Conservation (phyloP, 768 basidiomycete genomes). For the Steccherinum ochraceum region DNA sequence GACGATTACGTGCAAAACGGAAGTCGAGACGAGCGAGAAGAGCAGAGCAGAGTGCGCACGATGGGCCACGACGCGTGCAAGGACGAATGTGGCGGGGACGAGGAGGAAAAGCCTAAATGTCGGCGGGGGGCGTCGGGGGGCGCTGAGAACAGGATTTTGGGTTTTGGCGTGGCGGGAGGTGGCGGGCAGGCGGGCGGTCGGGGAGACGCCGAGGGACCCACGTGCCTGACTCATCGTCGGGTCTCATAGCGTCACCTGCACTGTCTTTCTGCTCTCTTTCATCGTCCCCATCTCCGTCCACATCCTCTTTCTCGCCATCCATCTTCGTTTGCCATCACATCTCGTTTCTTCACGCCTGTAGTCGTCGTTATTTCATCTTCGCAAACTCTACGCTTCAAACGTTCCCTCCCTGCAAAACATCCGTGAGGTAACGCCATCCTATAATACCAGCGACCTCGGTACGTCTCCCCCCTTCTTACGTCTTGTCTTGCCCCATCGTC, state of each 20-base stretch:
- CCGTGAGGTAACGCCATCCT: background rate
- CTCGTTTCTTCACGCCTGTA: background rate
- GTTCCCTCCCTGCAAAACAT: background rate
- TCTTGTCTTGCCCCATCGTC: conserved; percentile 10
- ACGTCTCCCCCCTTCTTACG: background rate
- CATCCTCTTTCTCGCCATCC: background rate
- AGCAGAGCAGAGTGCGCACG: no score
- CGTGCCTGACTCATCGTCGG: background rate
- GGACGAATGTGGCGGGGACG: no score
- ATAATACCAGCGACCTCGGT: background rate
- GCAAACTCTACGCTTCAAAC: no score
- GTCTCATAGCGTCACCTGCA: background rate
- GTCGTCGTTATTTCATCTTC: background rate
- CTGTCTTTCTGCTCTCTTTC: background rate
- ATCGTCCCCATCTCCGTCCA: background rate
- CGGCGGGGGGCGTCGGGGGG: no score
- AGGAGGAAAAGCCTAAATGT: no score
- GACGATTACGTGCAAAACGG: no score
- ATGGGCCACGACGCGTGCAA: no score
- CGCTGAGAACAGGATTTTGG: no score
- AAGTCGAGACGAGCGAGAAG: no score
- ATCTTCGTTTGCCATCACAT: background rate
- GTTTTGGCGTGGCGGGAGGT: no score
- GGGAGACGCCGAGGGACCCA: background rate
- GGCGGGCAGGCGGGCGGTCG: no score